These are phyloP conservation scores for Fusarium sp. DNA, from an alignment of 2,329 filamentous ascomycete species.

Conservation along the genomic window DNA sequence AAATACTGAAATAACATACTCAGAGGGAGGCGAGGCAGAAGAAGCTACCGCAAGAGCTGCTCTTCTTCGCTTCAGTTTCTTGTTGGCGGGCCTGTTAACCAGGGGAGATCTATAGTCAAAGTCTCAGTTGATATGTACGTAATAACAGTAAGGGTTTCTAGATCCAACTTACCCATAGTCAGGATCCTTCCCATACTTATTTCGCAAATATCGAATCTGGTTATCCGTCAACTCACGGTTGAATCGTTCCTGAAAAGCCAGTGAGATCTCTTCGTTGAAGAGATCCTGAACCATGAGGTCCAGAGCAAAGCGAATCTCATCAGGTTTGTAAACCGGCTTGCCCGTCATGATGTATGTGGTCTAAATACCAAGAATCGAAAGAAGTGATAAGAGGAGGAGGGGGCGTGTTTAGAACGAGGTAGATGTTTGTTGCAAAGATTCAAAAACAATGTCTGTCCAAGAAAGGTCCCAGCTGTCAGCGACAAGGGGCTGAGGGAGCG, in stretches of 20 bases:
- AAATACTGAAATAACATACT: slow-evolving; percentile 10
- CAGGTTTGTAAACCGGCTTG: slow-evolving; percentile 52
- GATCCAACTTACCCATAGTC: slow-evolving; percentile 54
- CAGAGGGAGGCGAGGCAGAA: neutral
- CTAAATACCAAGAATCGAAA: neutral
- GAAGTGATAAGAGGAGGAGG: neutral
- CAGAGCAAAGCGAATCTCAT: slow-evolving; percentile 56
- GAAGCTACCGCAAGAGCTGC: slow-evolving; percentile 2
- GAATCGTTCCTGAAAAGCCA: slow-evolving; percentile 50
- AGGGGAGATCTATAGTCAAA: slow-evolving; percentile 19
- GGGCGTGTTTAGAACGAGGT: neutral
- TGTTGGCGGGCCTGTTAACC: slow-evolving; percentile 28
- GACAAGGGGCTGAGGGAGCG: neutral
- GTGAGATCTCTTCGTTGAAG: slow-evolving; percentile 48
- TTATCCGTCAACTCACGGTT: slow-evolving; percentile 50
- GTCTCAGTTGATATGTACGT: neutral
- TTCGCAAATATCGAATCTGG: slow-evolving; percentile 58
- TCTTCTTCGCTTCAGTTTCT: slow-evolving; percentile 32
- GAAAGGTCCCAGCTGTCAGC: slow-evolving; percentile 8
- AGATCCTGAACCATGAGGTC: slow-evolving; percentile 45
- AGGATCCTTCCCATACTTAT: slow-evolving; percentile 58
- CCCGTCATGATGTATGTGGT: slow-evolving; percentile 40
- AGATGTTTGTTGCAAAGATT: neutral
- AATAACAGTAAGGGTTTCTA: neutral
- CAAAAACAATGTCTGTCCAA: slow-evolving; percentile 26